These are phyloP conservation scores for Monosporascus sp. DNA, from an alignment of 2,329 filamentous ascomycete genomes.

Conservation along the genomic window DNA sequence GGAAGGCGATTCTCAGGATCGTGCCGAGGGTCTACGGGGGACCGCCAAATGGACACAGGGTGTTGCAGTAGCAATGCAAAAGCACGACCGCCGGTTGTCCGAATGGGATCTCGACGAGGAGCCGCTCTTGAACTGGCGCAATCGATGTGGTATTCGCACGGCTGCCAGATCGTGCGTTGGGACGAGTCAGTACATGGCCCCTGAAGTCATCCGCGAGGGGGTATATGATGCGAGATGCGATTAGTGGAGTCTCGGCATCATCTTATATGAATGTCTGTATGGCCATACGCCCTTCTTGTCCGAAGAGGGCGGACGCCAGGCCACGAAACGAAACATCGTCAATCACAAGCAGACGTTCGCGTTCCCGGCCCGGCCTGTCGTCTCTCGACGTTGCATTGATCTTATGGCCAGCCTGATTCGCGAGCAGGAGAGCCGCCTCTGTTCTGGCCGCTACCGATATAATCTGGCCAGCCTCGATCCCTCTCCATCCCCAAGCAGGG, in stretches of 20 bases:
- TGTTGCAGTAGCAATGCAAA: slow-evolving; percentile 32
- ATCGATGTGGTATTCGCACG: slow-evolving; percentile 61
- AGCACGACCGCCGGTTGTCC: slow-evolving; percentile 33
- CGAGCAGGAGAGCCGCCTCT: slow-evolving; percentile 71
- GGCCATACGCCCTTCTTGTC: slow-evolving; percentile 86
- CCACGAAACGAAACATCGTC: slow-evolving; percentile 82
- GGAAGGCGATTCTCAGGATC: slow-evolving; percentile 68
- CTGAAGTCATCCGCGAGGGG: slow-evolving; percentile 79
- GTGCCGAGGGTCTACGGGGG: slow-evolving; percentile 29
- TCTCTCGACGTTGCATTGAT: slow-evolving; percentile 69
- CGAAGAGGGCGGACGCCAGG: slow-evolving; percentile 64
- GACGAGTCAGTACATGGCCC: slow-evolving; percentile 97
- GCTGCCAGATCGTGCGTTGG: slow-evolving; percentile 84
- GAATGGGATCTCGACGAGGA: slow-evolving; percentile 29
- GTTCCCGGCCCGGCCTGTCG: slow-evolving; percentile 62
- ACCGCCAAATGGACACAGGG: slow-evolving; percentile 35
- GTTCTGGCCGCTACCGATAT: slow-evolving; percentile 65
- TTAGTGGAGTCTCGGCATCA: slow-evolving; percentile 95
- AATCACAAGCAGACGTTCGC: slow-evolving; percentile 64
- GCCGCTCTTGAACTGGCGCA: slow-evolving; percentile 63
- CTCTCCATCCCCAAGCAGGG: slow-evolving; percentile 21
- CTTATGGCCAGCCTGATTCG: slow-evolving; percentile 68
- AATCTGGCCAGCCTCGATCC: slow-evolving; percentile 46
- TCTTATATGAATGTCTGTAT: slow-evolving; percentile 90
- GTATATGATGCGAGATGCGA: slow-evolving; percentile 90